Conservation (phyloP, 768 basidiomycete species). For the Pulveroboletus sp. region DNA sequence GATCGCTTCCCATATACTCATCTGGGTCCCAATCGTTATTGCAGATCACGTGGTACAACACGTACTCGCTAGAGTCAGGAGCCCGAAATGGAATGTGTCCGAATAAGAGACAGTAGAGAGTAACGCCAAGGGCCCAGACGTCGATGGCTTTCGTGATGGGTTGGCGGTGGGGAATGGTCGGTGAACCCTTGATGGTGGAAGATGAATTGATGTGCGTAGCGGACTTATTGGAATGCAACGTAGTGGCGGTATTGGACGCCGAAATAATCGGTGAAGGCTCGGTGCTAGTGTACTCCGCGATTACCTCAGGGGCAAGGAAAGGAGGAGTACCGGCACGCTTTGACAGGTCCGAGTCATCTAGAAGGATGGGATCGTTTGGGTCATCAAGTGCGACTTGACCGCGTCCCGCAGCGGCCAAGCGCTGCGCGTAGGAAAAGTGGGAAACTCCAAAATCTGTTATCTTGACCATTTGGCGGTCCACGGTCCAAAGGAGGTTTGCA, state of each 20-base stretch:
- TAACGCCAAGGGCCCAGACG: constrained; percentile 96
- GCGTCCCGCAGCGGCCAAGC: constrained; percentile 58
- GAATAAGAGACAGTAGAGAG: constrained; percentile 90
- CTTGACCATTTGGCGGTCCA: constrained; percentile 84
- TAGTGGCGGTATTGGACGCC: constrained; percentile 30
- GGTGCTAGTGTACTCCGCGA: constrained; percentile 55
- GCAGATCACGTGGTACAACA: constrained; percentile 75
- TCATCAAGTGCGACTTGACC: constrained; percentile 35
- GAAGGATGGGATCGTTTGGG: constrained; percentile 56
- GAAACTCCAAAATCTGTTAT: constrained; percentile 98
- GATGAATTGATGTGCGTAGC: constrained; percentile 28
- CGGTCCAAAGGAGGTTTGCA: constrained; percentile 89
- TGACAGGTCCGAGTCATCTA: constrained; percentile 82
- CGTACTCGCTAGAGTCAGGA: constrained; percentile 57
- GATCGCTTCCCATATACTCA: constrained; percentile 67
- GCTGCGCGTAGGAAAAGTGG: constrained; percentile 88
- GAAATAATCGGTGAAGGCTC: constrained; percentile 32
- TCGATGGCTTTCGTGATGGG: constrained; percentile 91
- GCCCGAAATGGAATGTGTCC: constrained; percentile 77
- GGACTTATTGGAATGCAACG: constrained; percentile 27
- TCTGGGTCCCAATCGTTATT: constrained; percentile 68
- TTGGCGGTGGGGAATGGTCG: constrained; percentile 30
- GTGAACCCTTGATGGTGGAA: constrained; percentile 26
- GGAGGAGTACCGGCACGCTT: constrained; percentile 93
- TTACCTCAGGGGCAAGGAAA: constrained; percentile 94